Base-by-base conservation (phyloP, 2,329 filamentous ascomycete species). In the Fusarium sp. region DNA sequence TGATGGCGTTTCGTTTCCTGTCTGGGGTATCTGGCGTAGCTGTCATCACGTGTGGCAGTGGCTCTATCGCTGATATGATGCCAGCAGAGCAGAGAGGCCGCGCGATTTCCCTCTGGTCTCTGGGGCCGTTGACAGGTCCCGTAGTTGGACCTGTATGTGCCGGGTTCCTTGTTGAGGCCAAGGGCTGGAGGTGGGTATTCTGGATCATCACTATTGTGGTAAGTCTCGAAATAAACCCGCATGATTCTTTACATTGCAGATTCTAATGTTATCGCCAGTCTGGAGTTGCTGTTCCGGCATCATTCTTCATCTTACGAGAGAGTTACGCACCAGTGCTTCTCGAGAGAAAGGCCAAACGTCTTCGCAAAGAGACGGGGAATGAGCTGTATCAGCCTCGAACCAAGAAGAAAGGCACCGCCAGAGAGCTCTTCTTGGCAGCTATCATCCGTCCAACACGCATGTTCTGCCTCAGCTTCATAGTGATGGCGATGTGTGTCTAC, bases 141-240 rank as follows among this genome's bases (percentile, higher is more conserved):
- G 77, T 78, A 9, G 67, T 82, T 15, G 82, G 81, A 1, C 82
- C 82, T 2, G 74, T 83, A 11, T 79, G 86, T 30, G 90, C 89
- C 10, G 90, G 90, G 3, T 91, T 91, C 72, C 88, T 92, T 63
- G 89, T 90, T 66, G 83, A 90, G 68, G 87, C 86, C 68, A 87
- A 85, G 15, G 85, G 84, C n/a, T 92, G 90, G 86, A 83, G 88
- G 41, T 91, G 89, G 89, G 85, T 84, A 0, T 91, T 92, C 78
- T 93, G 91, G 81, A 83, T 91, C 8, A 84, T 92, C 54, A 81
- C 91, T 42, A 91, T 92, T 58, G 90, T 72, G 7, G 52, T 55
- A 55, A 55, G 52, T 18, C 24, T 13, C 14, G 11, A 18, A 24
- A 8, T 1, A 12, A 18, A 18, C 11, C 13, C 3, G 20, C 14